A percentile compares a stretch with the other conserved stretches of the same genome.
phyloP scores from a whole-genome alignment of 352 stramenopile genomes.

The Phytophthora cajani region DNA sequence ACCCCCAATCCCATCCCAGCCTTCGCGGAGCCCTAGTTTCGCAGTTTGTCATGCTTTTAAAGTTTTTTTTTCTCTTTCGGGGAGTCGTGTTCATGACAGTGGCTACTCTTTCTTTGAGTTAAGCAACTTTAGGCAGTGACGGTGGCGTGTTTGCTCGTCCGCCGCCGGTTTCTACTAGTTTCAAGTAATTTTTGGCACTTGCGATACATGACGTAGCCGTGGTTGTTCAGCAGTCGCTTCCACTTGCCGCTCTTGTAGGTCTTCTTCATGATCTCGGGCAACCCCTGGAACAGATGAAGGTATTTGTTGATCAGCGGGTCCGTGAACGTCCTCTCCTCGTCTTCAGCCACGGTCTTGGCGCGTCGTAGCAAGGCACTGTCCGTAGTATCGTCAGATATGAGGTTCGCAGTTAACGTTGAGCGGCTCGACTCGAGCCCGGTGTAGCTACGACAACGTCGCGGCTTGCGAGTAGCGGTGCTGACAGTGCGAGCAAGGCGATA shows the following conservation, averaged over 20 bases:
- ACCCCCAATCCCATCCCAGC: too few relatives aligned
- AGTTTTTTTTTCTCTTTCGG: too few relatives aligned
- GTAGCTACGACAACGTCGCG: neutral
- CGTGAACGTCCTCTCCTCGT: neutral
- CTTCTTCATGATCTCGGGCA: neutral
- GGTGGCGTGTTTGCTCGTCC: neutral
- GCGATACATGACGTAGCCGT: slow-evolving; percentile 1
- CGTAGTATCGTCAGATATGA: neutral
- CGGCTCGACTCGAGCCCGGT: neutral
- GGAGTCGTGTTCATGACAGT: too few relatives aligned
- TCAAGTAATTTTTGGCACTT: neutral
- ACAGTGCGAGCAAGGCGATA: neutral
- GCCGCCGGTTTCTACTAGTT: neutral
- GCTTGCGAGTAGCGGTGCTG: neutral
- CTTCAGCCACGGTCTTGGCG: neutral
- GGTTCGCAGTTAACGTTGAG: neutral
- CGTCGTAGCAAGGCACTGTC: neutral
- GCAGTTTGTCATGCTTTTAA: too few relatives aligned
- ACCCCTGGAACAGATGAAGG: too few relatives aligned
- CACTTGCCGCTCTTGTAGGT: slow-evolving; percentile 3
- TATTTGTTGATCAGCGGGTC: neutral
- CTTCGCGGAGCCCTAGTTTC: too few relatives aligned
- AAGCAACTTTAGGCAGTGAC: neutral
- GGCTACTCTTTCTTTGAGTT: too few relatives aligned
- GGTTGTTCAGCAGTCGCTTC: neutral